These are phyloP conservation scores for Magnolia changhungtana DNA, from an alignment of 164 flowering plant genomes.

Conservation along the genomic window DNA sequence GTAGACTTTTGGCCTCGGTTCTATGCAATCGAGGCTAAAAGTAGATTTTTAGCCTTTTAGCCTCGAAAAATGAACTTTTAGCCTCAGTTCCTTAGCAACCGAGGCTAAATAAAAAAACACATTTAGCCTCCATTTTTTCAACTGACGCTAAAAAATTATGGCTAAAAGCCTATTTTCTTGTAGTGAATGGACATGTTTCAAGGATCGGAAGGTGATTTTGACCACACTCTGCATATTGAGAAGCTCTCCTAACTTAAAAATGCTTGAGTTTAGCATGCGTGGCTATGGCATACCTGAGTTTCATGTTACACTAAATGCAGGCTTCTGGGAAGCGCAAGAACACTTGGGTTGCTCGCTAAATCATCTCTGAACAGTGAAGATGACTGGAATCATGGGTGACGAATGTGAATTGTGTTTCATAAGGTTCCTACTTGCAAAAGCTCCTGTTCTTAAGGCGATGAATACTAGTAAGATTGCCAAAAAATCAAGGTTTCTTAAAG, in stretches of 20 bases:
- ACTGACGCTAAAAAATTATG: no score
- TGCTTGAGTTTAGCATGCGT: constrained; percentile 48
- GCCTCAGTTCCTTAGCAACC: no score
- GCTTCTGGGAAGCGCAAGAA: constrained; percentile 24
- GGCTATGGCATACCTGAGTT: no score
- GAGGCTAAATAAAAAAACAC: no score
- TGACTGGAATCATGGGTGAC: constrained; percentile 31
- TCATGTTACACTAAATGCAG: constrained; percentile 22
- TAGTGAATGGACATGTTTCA: constrained; percentile 32
- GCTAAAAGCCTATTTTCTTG: no score
- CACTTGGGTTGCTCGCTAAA: constrained; percentile 20
- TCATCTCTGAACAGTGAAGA: constrained; percentile 32
- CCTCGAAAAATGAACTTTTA: no score
- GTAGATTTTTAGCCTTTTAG: no score
- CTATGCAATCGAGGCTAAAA: no score
- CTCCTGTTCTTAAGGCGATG: constrained; percentile 53
- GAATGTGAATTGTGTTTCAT: constrained; percentile 42
- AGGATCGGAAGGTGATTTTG: constrained; percentile 30
- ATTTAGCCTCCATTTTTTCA: no score
- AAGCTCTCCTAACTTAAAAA: constrained; percentile 46
- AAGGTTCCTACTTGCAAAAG: constrained; percentile 40
- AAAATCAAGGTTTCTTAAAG: constrained; percentile 11
- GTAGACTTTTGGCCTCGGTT: no score
- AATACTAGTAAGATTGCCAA: constrained; percentile 14
- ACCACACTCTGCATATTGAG: constrained; percentile 41